Evolutionary conservation across 1,284 basidiomycete species (phyloP).

Genomic region (Austroboletus niveus): DNA sequence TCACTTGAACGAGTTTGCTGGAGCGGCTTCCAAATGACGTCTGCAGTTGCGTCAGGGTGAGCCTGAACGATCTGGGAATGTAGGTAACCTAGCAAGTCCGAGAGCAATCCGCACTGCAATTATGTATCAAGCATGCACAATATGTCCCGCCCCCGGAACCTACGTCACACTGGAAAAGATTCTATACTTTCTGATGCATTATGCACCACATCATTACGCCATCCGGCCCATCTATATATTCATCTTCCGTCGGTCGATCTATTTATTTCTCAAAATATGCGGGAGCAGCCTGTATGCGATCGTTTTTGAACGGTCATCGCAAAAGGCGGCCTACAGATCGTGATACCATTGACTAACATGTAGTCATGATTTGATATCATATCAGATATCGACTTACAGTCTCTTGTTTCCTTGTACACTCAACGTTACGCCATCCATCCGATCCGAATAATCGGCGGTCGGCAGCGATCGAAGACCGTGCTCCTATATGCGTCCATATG

Average conservation of each 20-base stretch:
- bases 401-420: too few species aligned
- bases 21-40: neutral
- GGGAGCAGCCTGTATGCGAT: too few species aligned
- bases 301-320: too few species aligned
- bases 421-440: too few species aligned
- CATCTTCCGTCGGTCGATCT: too few species aligned
- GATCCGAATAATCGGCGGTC: neutral
- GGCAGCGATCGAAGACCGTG: neutral
- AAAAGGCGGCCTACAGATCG: too few species aligned
- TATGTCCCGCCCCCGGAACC: neutral
- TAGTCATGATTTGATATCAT: too few species aligned
- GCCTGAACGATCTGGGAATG: neutral
- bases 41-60: neutral
- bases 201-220: neutral
- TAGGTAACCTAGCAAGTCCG: neutral
- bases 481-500: too few species aligned
- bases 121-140: neutral
- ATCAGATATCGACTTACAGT: too few species aligned
- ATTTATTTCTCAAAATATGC: too few species aligned
- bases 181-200: neutral
- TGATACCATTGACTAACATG: too few species aligned
- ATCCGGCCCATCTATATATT: neutral
- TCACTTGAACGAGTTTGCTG: neutral
- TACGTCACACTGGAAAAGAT: constrained; percentile 3
- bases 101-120: neutral